Conservation (phyloP, 352 stramenopile species). For the Plasmopara viticola region DNA sequence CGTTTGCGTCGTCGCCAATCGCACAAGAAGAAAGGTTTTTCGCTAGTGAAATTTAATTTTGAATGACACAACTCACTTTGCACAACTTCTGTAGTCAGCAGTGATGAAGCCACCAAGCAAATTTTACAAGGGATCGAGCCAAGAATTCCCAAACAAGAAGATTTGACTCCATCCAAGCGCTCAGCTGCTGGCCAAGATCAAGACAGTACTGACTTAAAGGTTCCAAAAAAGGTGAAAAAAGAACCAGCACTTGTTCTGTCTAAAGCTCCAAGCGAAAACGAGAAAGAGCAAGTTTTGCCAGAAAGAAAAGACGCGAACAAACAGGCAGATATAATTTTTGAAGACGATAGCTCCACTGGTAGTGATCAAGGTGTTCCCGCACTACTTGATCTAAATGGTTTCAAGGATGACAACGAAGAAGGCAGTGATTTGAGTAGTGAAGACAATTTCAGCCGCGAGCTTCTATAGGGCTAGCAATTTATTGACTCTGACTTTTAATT, state of each 20-base stretch:
- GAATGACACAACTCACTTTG: background rate
- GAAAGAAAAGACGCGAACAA: constrained; percentile 1
- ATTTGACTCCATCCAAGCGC: constrained; percentile 14
- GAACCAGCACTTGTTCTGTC: constrained; percentile 7
- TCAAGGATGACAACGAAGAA: constrained; percentile 11
- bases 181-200: constrained; percentile 5
- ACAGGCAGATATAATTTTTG: constrained; percentile 2
- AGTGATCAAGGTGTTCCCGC: constrained; percentile 14
- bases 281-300: constrained; percentile 8
- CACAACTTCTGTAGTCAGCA: background rate
- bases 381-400: constrained; percentile 15
- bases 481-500: background rate
- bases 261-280: background rate
- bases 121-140: background rate
- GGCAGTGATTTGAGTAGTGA: constrained; percentile 17
- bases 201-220: constrained; percentile 6
- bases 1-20: constrained; percentile 28
- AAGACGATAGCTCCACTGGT: constrained; percentile 7
- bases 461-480: background rate
- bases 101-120: background rate
- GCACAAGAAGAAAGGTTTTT: constrained; percentile 13
- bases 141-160: background rate
- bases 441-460: background rate
- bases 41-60: background rate
- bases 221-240: constrained; percentile 17